Base-by-base conservation (phyloP, 202 grass and related monocot genomes). In the Carex sylvatica region DNA sequence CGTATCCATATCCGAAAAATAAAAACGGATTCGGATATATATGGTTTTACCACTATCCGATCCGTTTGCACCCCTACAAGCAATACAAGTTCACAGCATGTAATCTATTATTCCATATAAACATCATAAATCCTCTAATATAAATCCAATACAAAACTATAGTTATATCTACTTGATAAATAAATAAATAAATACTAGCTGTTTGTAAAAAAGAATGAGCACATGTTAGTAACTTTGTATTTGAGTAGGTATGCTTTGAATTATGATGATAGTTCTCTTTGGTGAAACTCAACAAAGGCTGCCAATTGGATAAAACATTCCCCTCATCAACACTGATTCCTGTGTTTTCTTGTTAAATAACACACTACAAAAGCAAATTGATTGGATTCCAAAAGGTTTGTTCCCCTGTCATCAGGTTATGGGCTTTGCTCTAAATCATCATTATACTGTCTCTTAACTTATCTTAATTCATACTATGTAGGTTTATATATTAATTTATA, bases 231-330 rank as follows among this genome's bases (percentile, higher is more conserved):
- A 74, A 20, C 5, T 19, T 23, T 28, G n/a, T 60, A 20, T 33
- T 40, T 80, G 78, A 49, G 40, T 67, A 69, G 16, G 80, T 63
- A 70, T 82, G 80, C 80, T 82, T 55, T 55, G 62, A 18, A 18
- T 14, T 18, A 16, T 82, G 80, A 82, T 82, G 40, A 82, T 82
- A 66, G 7, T 44, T 82, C 44, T 70, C 80, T 82, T 82, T 52
- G 42, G 63, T 82, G 26, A 77, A 77, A 8, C 16, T 70, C 80
- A 82, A 70, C 47, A 66, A 82, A 82, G 42, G 65, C 49, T 67
- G 62, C 44, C 28, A 53, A 35, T 36, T 49, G 38, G 56, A 80
- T 65, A 80, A 80, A 80, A 80, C 63, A 82, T 82, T 82, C 61
- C 70, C n/a, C 30, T 59, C 15, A 20, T 35, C 53, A 55, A 77